Conservation (phyloP, 345 rosid species). For the Trapa bicornis region DNA sequence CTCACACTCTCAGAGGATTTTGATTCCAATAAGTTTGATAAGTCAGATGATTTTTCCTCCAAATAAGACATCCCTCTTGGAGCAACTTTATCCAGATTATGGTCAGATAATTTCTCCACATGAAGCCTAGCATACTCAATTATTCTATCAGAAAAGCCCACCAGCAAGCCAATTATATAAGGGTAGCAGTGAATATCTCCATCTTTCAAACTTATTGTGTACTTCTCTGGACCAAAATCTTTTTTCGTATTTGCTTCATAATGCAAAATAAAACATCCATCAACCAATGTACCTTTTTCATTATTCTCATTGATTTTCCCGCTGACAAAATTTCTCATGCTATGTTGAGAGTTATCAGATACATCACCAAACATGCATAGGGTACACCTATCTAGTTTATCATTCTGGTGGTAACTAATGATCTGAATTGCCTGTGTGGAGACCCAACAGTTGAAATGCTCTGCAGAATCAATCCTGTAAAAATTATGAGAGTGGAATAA, state of each 20-base stretch:
- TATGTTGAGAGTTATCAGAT: conserved; percentile 25
- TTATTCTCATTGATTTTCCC: conserved; percentile 14
- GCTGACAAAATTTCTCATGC: conserved; percentile 12
- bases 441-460: conserved; percentile 37
- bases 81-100: conserved; percentile 15
- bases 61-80: conserved; percentile 24
- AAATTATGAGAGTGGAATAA: conserved; percentile 3
- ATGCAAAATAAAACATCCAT: conserved; percentile 39
- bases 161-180: conserved; percentile 37
- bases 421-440: conserved; percentile 39
- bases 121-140: conserved; percentile 23
- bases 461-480: conserved; percentile 44
- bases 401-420: conserved; percentile 23
- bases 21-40: conserved; percentile 55
- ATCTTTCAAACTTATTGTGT: conserved; percentile 38
- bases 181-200: conserved; percentile 83
- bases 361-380: conserved; percentile 42
- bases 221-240: conserved; percentile 20
- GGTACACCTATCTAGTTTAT: conserved; percentile 25
- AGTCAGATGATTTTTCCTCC: conserved; percentile 50
- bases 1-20: conserved; percentile 30
- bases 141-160: conserved; percentile 38
- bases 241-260: conserved; percentile 38
- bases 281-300: conserved; percentile 15
- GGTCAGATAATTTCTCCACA: conserved; percentile 14